Percentiles rank a stretch among this genome's conserved stretches.
phyloP scores from a whole-genome alignment of 495 filamentous ascomycete species.

The Pseudomonodictys pantanalensis region DNA sequence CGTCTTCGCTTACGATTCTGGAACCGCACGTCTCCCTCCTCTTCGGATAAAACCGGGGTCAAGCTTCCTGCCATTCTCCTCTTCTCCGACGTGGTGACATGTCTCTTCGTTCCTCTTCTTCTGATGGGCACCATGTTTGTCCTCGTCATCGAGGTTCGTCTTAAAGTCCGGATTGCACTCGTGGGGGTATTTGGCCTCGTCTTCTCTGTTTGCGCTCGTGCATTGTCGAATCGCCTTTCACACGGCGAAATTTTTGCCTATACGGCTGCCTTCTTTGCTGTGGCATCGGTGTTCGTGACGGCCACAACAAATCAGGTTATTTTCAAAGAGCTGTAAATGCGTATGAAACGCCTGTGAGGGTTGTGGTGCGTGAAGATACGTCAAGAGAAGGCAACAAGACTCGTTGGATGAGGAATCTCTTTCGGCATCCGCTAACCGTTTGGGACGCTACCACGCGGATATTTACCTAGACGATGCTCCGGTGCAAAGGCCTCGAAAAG shows the following conservation, averaged over 20 bases:
- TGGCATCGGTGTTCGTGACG: not conserved
- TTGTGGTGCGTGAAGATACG: too few species aligned
- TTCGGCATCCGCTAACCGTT: too few species aligned
- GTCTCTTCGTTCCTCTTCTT: not conserved
- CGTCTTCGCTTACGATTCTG: not conserved
- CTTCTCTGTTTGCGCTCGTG: not conserved
- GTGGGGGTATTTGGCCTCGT: not conserved
- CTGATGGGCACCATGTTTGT: not conserved
- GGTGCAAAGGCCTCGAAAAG: too few species aligned
- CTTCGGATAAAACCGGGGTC: not conserved
- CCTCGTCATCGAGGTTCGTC: not conserved
- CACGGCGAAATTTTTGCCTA: not conserved
- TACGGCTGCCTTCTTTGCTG: not conserved
- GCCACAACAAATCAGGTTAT: too few species aligned
- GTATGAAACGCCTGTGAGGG: too few species aligned
- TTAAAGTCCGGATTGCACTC: not conserved
- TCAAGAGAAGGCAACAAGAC: too few species aligned
- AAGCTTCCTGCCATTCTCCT: not conserved
- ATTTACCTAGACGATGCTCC: too few species aligned
- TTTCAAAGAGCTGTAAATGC: too few species aligned
- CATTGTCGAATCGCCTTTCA: not conserved
- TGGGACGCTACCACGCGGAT: too few species aligned
- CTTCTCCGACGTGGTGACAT: not conserved
- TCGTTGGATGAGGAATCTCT: too few species aligned
- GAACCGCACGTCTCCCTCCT: not conserved